Percentiles rank a stretch among this genome's conserved stretches.
Conservation (phyloP, 176 grass and related monocot genomes). For the Tillandsia leiboldiana region DNA sequence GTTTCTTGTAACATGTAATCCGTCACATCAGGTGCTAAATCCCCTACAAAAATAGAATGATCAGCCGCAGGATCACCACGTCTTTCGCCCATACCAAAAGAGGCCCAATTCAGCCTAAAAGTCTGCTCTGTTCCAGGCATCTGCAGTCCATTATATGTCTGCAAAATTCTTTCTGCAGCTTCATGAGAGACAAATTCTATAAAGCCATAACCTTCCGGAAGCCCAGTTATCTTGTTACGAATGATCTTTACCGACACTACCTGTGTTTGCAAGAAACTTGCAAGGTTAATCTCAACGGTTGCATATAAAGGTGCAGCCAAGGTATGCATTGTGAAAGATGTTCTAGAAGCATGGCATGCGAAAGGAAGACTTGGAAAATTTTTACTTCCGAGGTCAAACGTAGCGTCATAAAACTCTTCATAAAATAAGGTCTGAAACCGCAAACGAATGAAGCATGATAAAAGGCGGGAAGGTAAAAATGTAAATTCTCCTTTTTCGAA, state of each 20-base stretch:
- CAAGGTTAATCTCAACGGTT: neutral
- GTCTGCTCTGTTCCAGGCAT: slow-evolving; percentile 97
- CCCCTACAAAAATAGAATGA: slow-evolving; percentile 94
- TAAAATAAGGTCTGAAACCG: no score
- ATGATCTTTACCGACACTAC: slow-evolving; percentile 86
- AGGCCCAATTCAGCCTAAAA: slow-evolving; percentile 97
- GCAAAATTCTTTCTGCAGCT: slow-evolving; percentile 80
- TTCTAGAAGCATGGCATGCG: no score
- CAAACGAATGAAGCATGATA: no score
- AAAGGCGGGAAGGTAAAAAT: no score
- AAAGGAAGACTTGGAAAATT: no score
- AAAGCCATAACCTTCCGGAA: slow-evolving; percentile 97
- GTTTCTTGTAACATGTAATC: slow-evolving; percentile 98
- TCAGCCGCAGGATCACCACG: slow-evolving; percentile 61
- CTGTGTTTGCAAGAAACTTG: slow-evolving; percentile 19
- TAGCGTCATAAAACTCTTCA: no score
- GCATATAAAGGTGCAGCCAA: no score
- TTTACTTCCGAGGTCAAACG: no score
- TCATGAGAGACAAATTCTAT: slow-evolving; percentile 93
- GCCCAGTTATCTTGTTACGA: slow-evolving; percentile 78
- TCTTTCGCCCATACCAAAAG: slow-evolving; percentile 89
- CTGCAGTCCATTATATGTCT: slow-evolving; percentile 76
- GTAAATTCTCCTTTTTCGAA: no score
- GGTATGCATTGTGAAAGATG: no score
- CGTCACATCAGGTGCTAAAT: slow-evolving; percentile 95